Conservation (phyloP, 1,139 yeast species). For the Lodderomyces margitis region DNA sequence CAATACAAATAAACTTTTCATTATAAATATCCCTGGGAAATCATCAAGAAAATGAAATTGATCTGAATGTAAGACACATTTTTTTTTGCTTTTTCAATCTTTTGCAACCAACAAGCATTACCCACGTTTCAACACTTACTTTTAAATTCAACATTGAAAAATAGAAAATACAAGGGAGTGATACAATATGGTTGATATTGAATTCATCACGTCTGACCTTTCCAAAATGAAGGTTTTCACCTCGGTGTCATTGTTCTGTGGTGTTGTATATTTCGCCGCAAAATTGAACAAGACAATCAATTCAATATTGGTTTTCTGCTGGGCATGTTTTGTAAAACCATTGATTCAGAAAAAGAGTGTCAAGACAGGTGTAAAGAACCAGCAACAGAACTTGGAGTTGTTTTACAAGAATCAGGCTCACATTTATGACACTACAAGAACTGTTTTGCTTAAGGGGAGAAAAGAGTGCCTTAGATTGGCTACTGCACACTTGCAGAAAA, state of each 20-base stretch:
- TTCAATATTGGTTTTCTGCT: constrained; percentile 36
- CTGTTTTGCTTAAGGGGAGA: constrained; percentile 66
- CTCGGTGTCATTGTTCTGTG: constrained; percentile 18
- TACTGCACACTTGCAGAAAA: constrained; percentile 48
- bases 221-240: constrained; percentile 17
- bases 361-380: constrained; percentile 21
- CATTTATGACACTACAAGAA: constrained; percentile 70
- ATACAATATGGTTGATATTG: constrained; percentile 14
- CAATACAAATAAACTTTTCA: background rate
- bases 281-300: constrained; percentile 26
- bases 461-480: constrained; percentile 62
- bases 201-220: constrained; percentile 14
- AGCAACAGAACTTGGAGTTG: constrained; percentile 64
- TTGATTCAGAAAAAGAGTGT: constrained; percentile 34
- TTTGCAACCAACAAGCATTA: constrained; percentile 5
- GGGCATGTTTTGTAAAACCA: constrained; percentile 72
- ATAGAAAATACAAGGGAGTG: background rate
- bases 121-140: constrained; percentile 2
- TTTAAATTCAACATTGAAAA: constrained; percentile 1
- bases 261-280: constrained; percentile 18
- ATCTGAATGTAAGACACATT: background rate
- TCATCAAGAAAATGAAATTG: background rate
- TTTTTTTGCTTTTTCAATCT: background rate
- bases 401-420: constrained; percentile 77
- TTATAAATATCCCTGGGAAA: background rate